phyloP scores from a whole-genome alignment of 2,329 filamentous ascomycete genomes.

The Stromatinia cepivora region DNA sequence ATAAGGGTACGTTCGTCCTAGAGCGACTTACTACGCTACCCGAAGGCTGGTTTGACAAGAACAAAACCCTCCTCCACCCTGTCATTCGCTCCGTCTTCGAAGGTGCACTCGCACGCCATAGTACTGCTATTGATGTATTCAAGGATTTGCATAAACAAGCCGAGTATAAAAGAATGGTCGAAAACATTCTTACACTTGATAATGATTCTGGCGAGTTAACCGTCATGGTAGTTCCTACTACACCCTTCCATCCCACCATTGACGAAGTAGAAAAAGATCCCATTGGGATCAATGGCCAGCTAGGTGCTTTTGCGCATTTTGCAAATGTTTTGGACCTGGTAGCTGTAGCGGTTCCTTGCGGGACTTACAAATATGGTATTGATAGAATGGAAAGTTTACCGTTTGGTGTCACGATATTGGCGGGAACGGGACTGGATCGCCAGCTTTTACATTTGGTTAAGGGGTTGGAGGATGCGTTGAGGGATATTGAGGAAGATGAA shows the following conservation, averaged over 20 bases:
- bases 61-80: slow-evolving; percentile 53
- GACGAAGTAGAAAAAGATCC: slow-evolving; percentile 52
- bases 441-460: slow-evolving; percentile 43
- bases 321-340: slow-evolving; percentile 57
- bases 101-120: slow-evolving; percentile 42
- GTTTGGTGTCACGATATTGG: slow-evolving; percentile 49
- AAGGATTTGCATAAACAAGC: slow-evolving; percentile 49
- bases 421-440: slow-evolving; percentile 45
- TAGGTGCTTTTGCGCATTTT: slow-evolving; percentile 55
- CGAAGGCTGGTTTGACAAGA: slow-evolving; percentile 46
- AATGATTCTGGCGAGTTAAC: slow-evolving; percentile 38
- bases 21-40: slow-evolving; percentile 49
- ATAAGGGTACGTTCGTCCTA: slow-evolving; percentile 53
- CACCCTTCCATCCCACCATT: slow-evolving; percentile 50
- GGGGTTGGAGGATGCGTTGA: slow-evolving; percentile 35
- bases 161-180: slow-evolving; percentile 46
- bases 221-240: slow-evolving; percentile 53
- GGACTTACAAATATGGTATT: slow-evolving; percentile 31
- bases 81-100: slow-evolving; percentile 50
- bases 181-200: slow-evolving; percentile 43
- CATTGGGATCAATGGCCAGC: slow-evolving; percentile 49
- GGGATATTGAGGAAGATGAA: slow-evolving; percentile 27
- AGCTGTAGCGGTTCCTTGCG: slow-evolving; percentile 42
- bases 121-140: slow-evolving; percentile 50
- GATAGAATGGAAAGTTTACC: slow-evolving; percentile 39